A percentile compares a stretch with the other conserved stretches of the same genome.
phyloP scores from a whole-genome alignment of 2,329 filamentous ascomycete species.

The Colletotrichum acutatum region DNA sequence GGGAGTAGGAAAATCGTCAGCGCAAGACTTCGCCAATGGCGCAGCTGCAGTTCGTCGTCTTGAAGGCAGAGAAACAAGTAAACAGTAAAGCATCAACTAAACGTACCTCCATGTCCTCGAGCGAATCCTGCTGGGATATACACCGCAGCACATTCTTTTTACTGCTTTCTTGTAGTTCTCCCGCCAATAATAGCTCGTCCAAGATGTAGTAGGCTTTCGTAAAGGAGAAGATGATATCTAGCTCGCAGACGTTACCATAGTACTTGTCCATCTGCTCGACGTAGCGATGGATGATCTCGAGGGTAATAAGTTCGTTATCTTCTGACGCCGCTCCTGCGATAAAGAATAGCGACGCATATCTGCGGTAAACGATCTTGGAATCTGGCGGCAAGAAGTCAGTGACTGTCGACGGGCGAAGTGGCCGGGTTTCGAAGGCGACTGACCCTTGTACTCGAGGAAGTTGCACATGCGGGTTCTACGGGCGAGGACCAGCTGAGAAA shows the following conservation, averaged over 20 bases:
- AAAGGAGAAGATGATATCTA: constrained; percentile 99
- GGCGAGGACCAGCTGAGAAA: constrained; percentile 95
- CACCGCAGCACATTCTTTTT: constrained; percentile 98
- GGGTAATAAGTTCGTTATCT: constrained; percentile 97
- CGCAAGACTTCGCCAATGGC: constrained; percentile 39
- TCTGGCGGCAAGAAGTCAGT: constrained; percentile 63
- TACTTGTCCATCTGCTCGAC: constrained; percentile 99
- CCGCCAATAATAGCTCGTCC: constrained; percentile 93
- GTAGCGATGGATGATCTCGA: constrained; percentile 98
- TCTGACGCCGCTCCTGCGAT: constrained; percentile 97
- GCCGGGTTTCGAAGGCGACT: constrained; percentile 6
- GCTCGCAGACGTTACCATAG: constrained; percentile 99
- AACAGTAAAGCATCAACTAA: constrained; percentile 1
- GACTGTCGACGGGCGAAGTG: not conserved
- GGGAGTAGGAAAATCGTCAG: constrained; percentile 59
- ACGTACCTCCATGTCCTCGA: constrained; percentile 99
- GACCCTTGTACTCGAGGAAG: constrained; percentile 99
- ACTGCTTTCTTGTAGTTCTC: constrained; percentile 98
- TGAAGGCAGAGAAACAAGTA: not conserved
- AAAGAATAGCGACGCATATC: constrained; percentile 99
- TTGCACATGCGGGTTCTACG: constrained; percentile 99
- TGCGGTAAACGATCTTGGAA: constrained; percentile 97
- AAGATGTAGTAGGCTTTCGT: constrained; percentile 99
- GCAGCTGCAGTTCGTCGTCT: constrained; percentile 20
- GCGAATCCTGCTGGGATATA: constrained; percentile 95